Evolutionary conservation across 2,329 filamentous ascomycete species (phyloP).

Genomic region (Apiospora arundinis): DNA sequence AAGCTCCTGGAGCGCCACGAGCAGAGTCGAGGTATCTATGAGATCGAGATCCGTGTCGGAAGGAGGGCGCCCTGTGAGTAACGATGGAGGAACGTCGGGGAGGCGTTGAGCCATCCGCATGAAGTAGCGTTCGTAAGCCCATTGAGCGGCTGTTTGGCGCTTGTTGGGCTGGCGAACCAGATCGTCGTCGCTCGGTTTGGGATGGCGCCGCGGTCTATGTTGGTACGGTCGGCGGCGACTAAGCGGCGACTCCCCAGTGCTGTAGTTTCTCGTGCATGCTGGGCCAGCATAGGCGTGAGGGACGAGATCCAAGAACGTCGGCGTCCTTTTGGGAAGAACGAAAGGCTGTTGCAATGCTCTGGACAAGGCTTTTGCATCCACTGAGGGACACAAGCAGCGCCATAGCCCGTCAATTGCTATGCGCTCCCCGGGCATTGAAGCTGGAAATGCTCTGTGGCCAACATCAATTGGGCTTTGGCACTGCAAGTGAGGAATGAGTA

Average conservation of each 20-base stretch:
- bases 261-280: not conserved
- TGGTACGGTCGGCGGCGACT: not conserved
- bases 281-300: not conserved
- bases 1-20: constrained; percentile 53
- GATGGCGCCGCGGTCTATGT: not conserved
- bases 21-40: constrained; percentile 47
- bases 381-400: constrained; percentile 67
- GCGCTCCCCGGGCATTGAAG: constrained; percentile 45
- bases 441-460: not conserved
- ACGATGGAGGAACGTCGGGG: constrained; percentile 31
- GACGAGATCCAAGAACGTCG: not conserved
- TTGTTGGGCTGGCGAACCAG: not conserved
- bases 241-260: not conserved
- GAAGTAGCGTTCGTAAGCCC: constrained; percentile 20
- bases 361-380: constrained; percentile 49
- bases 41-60: constrained; percentile 30
- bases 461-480: not conserved
- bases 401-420: constrained; percentile 64
- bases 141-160: not conserved
- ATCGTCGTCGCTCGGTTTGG: not conserved
- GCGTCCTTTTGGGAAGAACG: constrained; percentile 25
- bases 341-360: constrained; percentile 37
- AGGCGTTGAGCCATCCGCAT: constrained; percentile 16
- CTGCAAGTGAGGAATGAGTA: not conserved
- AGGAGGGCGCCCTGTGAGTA: constrained; percentile 33